Conservation (phyloP, 23 red algal genomes). For the Cyanidiococcus yangmingshanensis region DNA sequence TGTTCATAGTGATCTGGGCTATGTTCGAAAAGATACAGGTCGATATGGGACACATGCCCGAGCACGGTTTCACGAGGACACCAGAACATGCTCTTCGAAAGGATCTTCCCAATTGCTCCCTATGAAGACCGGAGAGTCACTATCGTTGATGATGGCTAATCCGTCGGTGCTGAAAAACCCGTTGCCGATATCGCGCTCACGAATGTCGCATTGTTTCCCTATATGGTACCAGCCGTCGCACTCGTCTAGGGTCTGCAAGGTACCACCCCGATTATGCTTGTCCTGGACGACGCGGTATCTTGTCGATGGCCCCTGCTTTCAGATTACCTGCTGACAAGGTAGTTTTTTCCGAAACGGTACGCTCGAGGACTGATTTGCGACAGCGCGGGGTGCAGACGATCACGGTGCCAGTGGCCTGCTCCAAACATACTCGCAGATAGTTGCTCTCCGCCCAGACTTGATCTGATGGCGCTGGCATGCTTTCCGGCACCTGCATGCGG, state of each 20-base stretch:
- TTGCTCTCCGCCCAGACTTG: not conserved
- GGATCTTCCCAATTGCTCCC: constrained; percentile 12
- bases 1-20: not conserved
- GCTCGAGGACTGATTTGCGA: not conserved
- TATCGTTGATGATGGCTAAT: constrained; percentile 20
- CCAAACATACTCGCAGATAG: not conserved
- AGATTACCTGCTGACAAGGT: too few species aligned
- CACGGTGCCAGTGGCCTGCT: not conserved
- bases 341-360: not conserved
- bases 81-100: not conserved
- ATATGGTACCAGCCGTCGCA: constrained; percentile 24
- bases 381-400: not conserved
- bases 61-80: too few species aligned
- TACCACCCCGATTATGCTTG: constrained; percentile 21
- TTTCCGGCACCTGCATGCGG: too few species aligned
- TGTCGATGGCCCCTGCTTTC: not conserved
- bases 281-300: not conserved
- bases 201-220: not conserved
- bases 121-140: constrained; percentile 14
- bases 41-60: too few species aligned
- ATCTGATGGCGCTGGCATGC: not conserved
- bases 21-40: not conserved
- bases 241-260: constrained; percentile 20
- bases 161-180: not conserved
- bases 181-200: not conserved